Base-by-base conservation (phyloP, 2,329 filamentous ascomycete species). In the Curvularia lunata region DNA sequence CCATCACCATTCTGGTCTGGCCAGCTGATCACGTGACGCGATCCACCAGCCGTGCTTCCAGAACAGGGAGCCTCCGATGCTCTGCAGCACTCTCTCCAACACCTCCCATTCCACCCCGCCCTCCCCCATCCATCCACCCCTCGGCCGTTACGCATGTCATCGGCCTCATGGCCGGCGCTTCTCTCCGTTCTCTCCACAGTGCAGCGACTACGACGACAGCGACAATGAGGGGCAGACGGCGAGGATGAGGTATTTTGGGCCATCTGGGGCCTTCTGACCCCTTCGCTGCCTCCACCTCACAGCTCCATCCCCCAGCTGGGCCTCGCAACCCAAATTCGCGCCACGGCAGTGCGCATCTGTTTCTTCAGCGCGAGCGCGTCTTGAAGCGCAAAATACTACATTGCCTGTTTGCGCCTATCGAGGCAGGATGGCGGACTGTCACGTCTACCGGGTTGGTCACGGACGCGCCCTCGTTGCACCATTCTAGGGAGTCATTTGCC, bases 1-100 rank as follows among this genome's bases (percentile, higher is more conserved):
- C 32, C 37, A 51, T 51, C 8, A 27, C 25, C 25, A 27, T 27
- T 27, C 25, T 27, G 25, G 37, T 43, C 12, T 34, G 32, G 16
- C 27, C 27, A 63, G 63, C 57, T 10, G 6, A 13, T 5, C 55
- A 58, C 55, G 55, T 58, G 55, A 58, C 13, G 42, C 50, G 34
- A 41, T n/a, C 50, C 55, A 40, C 8, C 9, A 32, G 40, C 25
- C 57, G 45, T 27, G 40, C n/a, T 45, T 9, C 16, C 18, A 28
- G 45, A 42, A 8, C 28, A 34, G 34, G 37, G 34, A 23, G 25
- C 42, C 41, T 40, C 38, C 21, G 27, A 41, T 27, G 21, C 13
- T 34, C 40, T 25, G 50, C 45, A 34, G 40, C 43, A 41, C 32
- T 43, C 32, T 34, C 52, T 34, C 46, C 51, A 37, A 23, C 38